Conservation (phyloP, 192 early-diverging fungal species). For the Linnemannia exigua region DNA sequence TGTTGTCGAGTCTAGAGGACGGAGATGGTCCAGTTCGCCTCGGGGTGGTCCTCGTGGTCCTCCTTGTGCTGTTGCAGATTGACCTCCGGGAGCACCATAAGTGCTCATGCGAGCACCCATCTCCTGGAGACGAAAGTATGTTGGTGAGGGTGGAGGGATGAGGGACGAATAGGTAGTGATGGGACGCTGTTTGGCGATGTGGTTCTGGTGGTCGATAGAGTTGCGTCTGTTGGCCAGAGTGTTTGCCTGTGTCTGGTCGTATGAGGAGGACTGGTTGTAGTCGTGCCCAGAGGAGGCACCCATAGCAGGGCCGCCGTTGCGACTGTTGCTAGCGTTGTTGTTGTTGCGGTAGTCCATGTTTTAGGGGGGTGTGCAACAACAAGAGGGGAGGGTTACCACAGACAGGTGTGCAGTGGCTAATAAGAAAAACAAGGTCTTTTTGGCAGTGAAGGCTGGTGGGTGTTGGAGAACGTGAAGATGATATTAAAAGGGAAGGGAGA, state of each 20-base stretch:
- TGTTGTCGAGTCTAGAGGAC: constrained; percentile 15
- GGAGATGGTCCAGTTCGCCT: constrained; percentile 41
- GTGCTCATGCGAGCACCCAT: constrained; percentile 18
- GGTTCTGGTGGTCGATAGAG: constrained; percentile 27
- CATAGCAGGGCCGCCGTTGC: constrained; percentile 15
- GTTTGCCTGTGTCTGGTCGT: constrained; percentile 46
- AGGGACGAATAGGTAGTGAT: constrained; percentile 41
- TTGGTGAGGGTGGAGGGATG: constrained; percentile 49
- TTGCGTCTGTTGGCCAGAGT: constrained; percentile 52
- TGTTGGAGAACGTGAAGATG: not conserved
- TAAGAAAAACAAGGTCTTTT: not conserved
- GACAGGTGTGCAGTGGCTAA: not conserved
- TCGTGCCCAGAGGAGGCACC: constrained; percentile 34
- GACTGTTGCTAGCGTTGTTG: constrained; percentile 10
- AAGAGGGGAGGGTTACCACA: not conserved
- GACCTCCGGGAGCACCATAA: not conserved
- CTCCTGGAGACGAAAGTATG: constrained; percentile 51
- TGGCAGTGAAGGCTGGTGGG: not conserved
- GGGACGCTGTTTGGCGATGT: constrained; percentile 38
- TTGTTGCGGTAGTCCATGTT: constrained; percentile 21
- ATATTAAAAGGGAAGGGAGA: not conserved
- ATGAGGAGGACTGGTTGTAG: constrained; percentile 15
- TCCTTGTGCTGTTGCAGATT: not conserved
- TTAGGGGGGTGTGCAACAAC: not conserved
- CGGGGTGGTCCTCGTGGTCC: not conserved